phyloP scores from a whole-genome alignment of 2,329 filamentous ascomycete genomes.

The Fusarium nematophilum region DNA sequence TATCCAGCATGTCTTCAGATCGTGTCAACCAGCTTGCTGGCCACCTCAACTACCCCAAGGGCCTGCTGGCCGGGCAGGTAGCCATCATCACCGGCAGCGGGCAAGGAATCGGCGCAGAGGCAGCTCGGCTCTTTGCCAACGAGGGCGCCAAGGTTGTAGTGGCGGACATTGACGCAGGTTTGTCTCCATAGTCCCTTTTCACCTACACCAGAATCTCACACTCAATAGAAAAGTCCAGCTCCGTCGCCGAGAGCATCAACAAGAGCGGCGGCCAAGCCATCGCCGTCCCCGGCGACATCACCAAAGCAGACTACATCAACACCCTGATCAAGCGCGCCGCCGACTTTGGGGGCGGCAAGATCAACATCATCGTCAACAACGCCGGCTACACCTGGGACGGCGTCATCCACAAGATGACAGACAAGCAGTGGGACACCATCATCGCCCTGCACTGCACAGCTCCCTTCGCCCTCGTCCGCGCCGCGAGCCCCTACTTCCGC shows the following conservation, averaged over 20 bases:
- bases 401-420: slow-evolving; percentile 91
- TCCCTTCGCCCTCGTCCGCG: slow-evolving; percentile 84
- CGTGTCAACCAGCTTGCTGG: slow-evolving; percentile 77
- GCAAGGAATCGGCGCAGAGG: slow-evolving; percentile 89
- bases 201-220: neutral
- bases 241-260: slow-evolving; percentile 78
- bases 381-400: slow-evolving; percentile 94
- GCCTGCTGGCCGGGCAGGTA: slow-evolving; percentile 81
- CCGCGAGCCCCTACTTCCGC: slow-evolving; percentile 86
- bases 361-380: slow-evolving; percentile 92
- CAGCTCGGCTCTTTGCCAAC: slow-evolving; percentile 84
- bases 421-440: slow-evolving; percentile 93
- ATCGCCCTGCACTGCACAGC: slow-evolving; percentile 85
- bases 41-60: slow-evolving; percentile 85
- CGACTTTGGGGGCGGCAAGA: slow-evolving; percentile 86
- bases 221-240: slow-evolving; percentile 71
- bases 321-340: slow-evolving; percentile 79
- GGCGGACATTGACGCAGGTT: slow-evolving; percentile 82
- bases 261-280: slow-evolving; percentile 73
- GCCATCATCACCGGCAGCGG: slow-evolving; percentile 90
- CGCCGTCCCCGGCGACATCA: slow-evolving; percentile 80
- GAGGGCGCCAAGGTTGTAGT: slow-evolving; percentile 88
- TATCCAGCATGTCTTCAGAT: slow-evolving; percentile 59
- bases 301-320: slow-evolving; percentile 76
- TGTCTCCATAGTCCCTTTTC: slow-evolving; percentile 31